Evolutionary conservation across 768 basidiomycete genomes (phyloP).

Genomic region (Postia placenta): DNA sequence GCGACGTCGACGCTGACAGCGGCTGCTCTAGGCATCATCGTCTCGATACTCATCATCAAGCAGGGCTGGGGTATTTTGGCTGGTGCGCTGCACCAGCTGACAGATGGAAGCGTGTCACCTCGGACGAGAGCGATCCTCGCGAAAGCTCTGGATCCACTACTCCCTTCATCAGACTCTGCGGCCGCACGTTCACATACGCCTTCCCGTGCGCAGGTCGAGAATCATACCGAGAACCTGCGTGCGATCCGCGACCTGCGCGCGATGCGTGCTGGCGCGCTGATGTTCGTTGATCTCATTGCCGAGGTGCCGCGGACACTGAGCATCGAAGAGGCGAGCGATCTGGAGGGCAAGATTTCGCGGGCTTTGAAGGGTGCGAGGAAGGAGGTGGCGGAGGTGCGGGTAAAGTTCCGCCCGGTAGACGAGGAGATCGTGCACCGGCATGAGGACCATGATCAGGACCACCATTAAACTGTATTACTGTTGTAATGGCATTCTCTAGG

Average conservation of each 20-base stretch:
- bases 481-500: no score
- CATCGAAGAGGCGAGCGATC: conserved; percentile 46
- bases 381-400: conserved; percentile 68
- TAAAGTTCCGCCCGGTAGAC: conserved; percentile 50
- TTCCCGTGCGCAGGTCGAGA: conserved; percentile 5
- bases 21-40: conserved; percentile 57
- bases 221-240: conserved; percentile 27
- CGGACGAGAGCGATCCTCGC: conserved; percentile 48
- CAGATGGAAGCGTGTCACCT: conserved; percentile 72
- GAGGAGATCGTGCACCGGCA: background rate
- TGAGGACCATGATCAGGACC: background rate
- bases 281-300: conserved; percentile 79
- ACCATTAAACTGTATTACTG: background rate
- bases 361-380: conserved; percentile 50
- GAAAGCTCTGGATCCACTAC: conserved; percentile 50
- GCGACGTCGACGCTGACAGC: background rate
- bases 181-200: background rate
- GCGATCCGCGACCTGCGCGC: conserved; percentile 57
- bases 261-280: conserved; percentile 70
- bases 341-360: conserved; percentile 58
- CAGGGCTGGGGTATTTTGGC: conserved; percentile 66
- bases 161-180: conserved; percentile 27
- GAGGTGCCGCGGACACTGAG: conserved; percentile 56
- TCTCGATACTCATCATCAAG: conserved; percentile 83
- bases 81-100: conserved; percentile 74